phyloP scores from a whole-genome alignment of 306 rosid species.

The Gleditsia sinensis region DNA sequence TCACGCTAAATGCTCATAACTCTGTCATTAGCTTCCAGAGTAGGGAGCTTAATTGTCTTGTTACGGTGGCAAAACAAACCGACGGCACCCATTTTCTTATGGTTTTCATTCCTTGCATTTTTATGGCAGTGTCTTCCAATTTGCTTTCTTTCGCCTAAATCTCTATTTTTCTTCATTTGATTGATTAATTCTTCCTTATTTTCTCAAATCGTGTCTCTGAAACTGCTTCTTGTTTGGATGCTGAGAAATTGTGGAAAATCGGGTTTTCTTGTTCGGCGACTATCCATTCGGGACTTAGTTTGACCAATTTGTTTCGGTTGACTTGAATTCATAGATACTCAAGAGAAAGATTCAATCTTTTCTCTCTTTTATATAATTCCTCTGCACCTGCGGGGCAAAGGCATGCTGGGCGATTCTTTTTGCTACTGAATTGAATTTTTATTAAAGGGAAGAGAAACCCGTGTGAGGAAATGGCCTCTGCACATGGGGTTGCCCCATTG shows the following conservation, averaged over 20 bases:
- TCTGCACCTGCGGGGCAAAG: slow-evolving; percentile 26
- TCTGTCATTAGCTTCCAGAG: not conserved
- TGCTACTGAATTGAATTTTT: slow-evolving; percentile 33
- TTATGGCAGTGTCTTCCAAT: not conserved
- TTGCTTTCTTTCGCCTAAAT: not conserved
- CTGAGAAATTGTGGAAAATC: slow-evolving; percentile 32
- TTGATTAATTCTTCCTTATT: slow-evolving; percentile 20
- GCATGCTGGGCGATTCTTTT: not conserved
- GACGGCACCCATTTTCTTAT: not conserved
- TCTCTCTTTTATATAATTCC: not conserved
- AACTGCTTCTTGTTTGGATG: slow-evolving; percentile 38
- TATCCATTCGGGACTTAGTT: slow-evolving; percentile 12
- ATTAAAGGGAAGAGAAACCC: not conserved
- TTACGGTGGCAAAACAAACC: slow-evolving; percentile 18
- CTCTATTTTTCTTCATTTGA: slow-evolving; percentile 4
- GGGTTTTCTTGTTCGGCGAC: not conserved
- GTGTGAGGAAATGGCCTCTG: slow-evolving; percentile 58
- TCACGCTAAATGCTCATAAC: not conserved
- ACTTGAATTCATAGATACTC: slow-evolving; percentile 20
- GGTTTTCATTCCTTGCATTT: slow-evolving; percentile 5
- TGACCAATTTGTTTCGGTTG: slow-evolving; percentile 22
- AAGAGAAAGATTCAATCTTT: slow-evolving; percentile 39
- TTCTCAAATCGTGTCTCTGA: not conserved
- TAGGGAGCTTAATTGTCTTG: not conserved
- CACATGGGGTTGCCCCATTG: slow-evolving; percentile 52